Evolutionary conservation across 2,329 filamentous ascomycete genomes (phyloP).

Genomic region (Neodidymelliopsis sp.): DNA sequence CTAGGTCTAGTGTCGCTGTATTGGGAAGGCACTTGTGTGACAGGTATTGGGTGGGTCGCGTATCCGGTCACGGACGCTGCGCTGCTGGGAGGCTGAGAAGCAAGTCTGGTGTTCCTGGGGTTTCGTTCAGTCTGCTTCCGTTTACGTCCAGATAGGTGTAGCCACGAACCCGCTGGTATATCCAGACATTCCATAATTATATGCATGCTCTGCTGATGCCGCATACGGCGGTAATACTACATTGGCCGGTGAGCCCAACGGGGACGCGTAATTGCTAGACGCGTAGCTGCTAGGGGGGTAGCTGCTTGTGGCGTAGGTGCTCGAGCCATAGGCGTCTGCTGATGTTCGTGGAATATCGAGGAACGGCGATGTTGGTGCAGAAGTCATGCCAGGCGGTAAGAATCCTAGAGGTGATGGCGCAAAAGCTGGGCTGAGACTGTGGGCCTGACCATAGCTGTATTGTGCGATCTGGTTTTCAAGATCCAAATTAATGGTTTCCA

Average conservation of each 20-base stretch:
- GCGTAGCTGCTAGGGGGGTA: conserved; percentile 35
- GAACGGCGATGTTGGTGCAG: conserved; percentile 50
- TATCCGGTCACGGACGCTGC: conserved; percentile 26
- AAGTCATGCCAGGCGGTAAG: conserved; percentile 43
- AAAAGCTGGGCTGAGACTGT: conserved; percentile 59
- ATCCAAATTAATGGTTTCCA: conserved; percentile 51
- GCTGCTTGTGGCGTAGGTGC: conserved; percentile 43
- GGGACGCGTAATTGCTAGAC: conserved; percentile 46
- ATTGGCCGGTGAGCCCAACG: conserved; percentile 46
- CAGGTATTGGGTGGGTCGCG: conserved; percentile 25
- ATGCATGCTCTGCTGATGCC: conserved; percentile 50
- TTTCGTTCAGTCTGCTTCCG: conserved; percentile 50
- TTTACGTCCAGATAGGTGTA: conserved; percentile 53
- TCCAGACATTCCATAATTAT: conserved; percentile 51
- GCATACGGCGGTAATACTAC: conserved; percentile 44
- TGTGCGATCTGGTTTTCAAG: conserved; percentile 51
- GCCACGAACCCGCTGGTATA: conserved; percentile 55
- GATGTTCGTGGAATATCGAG: conserved; percentile 54
- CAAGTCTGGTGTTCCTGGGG: conserved; percentile 49
- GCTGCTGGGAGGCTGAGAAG: conserved; percentile 37
- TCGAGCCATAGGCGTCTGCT: conserved; percentile 28
- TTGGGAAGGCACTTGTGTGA: conserved; percentile 28
- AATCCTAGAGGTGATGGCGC: conserved; percentile 56
- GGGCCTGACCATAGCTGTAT: conserved; percentile 47
- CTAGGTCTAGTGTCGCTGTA: conserved; percentile 30